Base-by-base conservation (phyloP, 2,329 filamentous ascomycete genomes). In the Malbranchea zuffiana region DNA sequence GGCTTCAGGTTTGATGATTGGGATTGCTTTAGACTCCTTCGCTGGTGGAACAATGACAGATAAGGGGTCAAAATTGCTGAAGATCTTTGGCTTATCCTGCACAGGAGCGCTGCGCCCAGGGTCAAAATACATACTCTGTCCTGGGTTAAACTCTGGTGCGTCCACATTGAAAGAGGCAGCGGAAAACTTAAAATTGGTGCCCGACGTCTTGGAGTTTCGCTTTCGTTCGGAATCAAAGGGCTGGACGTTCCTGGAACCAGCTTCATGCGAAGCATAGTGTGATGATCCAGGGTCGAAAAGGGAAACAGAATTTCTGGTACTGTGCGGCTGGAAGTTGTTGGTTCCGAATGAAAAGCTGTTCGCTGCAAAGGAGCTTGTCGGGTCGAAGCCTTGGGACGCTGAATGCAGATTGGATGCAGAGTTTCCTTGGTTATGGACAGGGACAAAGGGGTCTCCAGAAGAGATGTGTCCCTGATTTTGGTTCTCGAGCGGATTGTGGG, bases 371-470 rank as follows among this genome's bases (percentile, higher is more conserved):
- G 62, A 62, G 23, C 59, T 58, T 1, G 44, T 40, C 5, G 74
- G 72, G 38, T 80, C 84, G 67, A 95, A 95, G 52, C 90, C 84
- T 31, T 86, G 82, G 0, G 88, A 88, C 44, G 80, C 75, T 19
- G 92, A 86, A 50, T 96, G 96, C 48, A 96, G 72, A 47, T 79
- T 87, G 1, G 85, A 84, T 28, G 78, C 59, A 0, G 69, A 87
- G 3, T 77, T 67, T 49, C 80, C 83, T 53, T 78, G 80, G 12
- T 67, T 70, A 51, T 86, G 81, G 45, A 71, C 73, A 7, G 67
- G 61, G 11, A 43, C 45, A 32, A 56, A 61, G 3, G 56, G 58
- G 26, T 45, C 47, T 34, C 43, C 41, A 39, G 55, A 60, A 17
- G 11, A 19, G 26, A 30, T 15, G 20, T 31, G 30, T 5, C 35